Evolutionary conservation across 2,329 filamentous ascomycete species (phyloP), one percentile per base, ranked within the genome.

Genomic region (Calonectria honghensis): DNA sequence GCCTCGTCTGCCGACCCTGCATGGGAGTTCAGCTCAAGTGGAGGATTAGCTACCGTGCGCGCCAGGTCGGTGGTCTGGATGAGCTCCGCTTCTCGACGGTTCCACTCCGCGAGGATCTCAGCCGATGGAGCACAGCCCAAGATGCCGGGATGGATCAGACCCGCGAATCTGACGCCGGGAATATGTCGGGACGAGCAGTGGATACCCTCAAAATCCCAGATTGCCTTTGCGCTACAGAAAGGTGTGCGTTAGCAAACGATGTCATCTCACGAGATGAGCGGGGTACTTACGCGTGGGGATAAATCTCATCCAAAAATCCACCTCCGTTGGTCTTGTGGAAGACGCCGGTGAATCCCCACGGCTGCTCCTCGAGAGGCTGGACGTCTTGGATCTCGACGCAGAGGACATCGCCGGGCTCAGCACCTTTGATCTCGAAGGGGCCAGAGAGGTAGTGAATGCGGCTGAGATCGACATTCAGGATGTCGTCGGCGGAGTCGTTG

Each of bases 311-410:
- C 16, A 98, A 85, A 78, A 98, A 98, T 0, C 96, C 96, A 11
- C 96, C 96, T 7, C 96, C 96, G 80, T 98, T 98, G 20, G 92
- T 86, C 77, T 91, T 93, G 69, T 93, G 89, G 81, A 98, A 98
- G 6, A 97, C 86, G 11, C 95, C 95, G 0, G 94, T 96, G 84
- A 98, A 98, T 0, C 96, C 96, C 96, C 96, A 98, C 0, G 95
- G 95, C 72, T 94, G 91, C 37, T 97, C 92, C 76, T 96, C 89
- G 77, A 98, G 92, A 0, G 96, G 96, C 86, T 98, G 95, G 0
- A 98, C 95, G 81, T 98, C 96, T 84, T 96, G 95, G 77, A 98
- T 98, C 83, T 98, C 95, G 10, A 98, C 94, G 0, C 97, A 87
- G 0, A 98, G 89, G 1, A 98, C 88, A 82, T 98, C 96, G 0